Evolutionary conservation across 2,329 filamentous ascomycete genomes (phyloP).

Genomic region (Curvularia hawaiiensis): DNA sequence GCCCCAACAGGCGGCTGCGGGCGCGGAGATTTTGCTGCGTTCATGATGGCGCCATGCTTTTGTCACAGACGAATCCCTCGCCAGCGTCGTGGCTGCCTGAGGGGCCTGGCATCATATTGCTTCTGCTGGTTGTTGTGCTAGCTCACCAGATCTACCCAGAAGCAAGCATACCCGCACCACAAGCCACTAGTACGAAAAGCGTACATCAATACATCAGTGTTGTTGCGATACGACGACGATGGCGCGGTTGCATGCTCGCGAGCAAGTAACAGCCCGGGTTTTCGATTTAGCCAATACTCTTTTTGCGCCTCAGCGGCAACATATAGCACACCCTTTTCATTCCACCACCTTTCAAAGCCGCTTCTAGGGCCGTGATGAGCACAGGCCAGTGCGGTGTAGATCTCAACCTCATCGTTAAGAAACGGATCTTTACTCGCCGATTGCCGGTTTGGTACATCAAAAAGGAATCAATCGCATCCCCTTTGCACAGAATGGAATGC

Average conservation of each 20-base stretch:
- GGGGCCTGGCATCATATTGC: not conserved
- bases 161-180: slow-evolving; percentile 6
- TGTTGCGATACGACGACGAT: not conserved
- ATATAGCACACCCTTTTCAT: not conserved
- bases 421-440: not conserved
- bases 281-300: slow-evolving; percentile 18
- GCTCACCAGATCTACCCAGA: slow-evolving; percentile 1
- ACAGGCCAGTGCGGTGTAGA: slow-evolving; percentile 11
- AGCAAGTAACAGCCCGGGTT: not conserved
- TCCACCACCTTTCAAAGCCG: not conserved
- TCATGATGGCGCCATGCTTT: slow-evolving; percentile 6
- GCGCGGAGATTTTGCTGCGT: slow-evolving; percentile 7
- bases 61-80: not conserved
- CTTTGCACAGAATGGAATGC: not conserved
- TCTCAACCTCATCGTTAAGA: slow-evolving; percentile 11
- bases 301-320: slow-evolving; percentile 1
- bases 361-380: slow-evolving; percentile 5
- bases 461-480: not conserved
- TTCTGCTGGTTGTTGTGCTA: slow-evolving; percentile 3
- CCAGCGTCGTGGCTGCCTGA: slow-evolving; percentile 10
- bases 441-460: not conserved
- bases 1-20: slow-evolving; percentile 2
- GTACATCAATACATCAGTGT: slow-evolving; percentile 10
- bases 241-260: slow-evolving; percentile 2
- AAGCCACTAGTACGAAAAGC: slow-evolving; percentile 5